Base-by-base conservation (phyloP, 306 rosid genomes). In the Erythrophleum fordii region DNA sequence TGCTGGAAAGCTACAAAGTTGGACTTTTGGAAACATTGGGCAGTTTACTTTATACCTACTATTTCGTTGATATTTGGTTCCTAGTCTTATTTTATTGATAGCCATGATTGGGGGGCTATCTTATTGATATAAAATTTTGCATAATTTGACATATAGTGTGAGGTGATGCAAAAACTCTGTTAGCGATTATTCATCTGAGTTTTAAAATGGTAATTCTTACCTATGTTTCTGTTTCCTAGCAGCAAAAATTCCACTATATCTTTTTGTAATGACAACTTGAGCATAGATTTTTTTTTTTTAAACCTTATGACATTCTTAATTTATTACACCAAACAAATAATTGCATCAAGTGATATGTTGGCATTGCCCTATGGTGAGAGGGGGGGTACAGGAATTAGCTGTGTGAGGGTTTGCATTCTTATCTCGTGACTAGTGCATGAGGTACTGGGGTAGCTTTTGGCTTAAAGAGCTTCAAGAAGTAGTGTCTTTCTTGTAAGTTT, bases 401-500 rank as follows among this genome's bases (percentile, higher is more conserved):
- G n/a, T 7, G 9, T 7, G 9, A 39, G 42, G 42, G 2, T 39
- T 39, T 6, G 5, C 42, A 39, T 39, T 39, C n/a, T 39, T 39
- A 39, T 39, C 8, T 39, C 42, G 5, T 39, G 42, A 39, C 42
- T n/a, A 39, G 4, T 0, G 6, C 8, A 39, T 39, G 42, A 39
- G 42, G 6, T 39, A 5, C 5, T 7, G 5, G 4, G 42, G 6
- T 39, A 39, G 5, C 42, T 3, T 39, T 39, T 5, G 42, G 42
- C 42, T 31, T 31, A 31, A 39, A 39, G 42, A 39, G 42, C 17
- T 10, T 69, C 39, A 18, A 55, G 59, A n/a, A n/a, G n/a, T n/a
- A 58, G 22, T 79, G 52, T 44, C 31, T 46, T 79, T 58, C 62
- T 80, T 56, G 55, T 53, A 18, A 52, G 18, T 65, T 39, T 66